These are phyloP conservation scores for Phytopythium ostracodes DNA, from an alignment of 352 stramenopile species.

Conservation along the genomic window DNA sequence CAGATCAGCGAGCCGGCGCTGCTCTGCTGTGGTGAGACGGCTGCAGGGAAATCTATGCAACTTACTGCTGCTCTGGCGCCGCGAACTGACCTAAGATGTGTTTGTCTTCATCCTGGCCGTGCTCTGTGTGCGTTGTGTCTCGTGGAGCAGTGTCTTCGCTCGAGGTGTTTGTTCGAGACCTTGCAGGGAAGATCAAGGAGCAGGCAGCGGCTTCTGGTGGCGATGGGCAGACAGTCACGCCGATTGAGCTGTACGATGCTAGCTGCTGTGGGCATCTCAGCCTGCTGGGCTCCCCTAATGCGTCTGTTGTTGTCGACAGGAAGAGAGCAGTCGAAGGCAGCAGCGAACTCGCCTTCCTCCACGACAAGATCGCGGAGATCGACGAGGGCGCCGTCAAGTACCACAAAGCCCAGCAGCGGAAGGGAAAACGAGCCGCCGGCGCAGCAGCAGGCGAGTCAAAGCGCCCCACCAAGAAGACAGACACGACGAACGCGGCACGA, in stretches of 20 bases:
- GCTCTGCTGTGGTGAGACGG: conserved; percentile 33
- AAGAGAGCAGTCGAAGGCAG: conserved; percentile 49
- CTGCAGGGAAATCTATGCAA: neutral
- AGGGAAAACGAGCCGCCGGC: conserved; percentile 20
- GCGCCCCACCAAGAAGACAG: conserved; percentile 7
- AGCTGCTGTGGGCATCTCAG: too few relatives aligned
- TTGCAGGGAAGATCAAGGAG: conserved; percentile 38
- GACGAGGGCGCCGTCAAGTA: conserved; percentile 63
- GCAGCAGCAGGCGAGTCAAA: neutral
- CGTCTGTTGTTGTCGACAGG: conserved; percentile 16
- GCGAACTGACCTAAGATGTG: too few relatives aligned
- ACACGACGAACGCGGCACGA: conserved; percentile 11
- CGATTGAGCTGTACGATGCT: conserved; percentile 50
- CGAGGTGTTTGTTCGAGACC: conserved; percentile 54
- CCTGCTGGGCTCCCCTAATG: neutral
- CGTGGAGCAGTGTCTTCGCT: conserved; percentile 38
- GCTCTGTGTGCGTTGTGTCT: neutral
- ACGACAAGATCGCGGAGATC: conserved; percentile 46
- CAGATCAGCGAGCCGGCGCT: conserved; percentile 53
- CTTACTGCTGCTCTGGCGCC: too few relatives aligned
- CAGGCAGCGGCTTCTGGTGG: conserved; percentile 11
- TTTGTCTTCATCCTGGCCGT: neutral
- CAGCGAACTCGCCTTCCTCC: conserved; percentile 44
- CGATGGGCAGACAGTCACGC: conserved; percentile 29
- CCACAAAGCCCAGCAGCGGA: conserved; percentile 26